Evolutionary conservation across 164 flowering plant genomes (phyloP), one percentile per base, ranked within the genome.

Genomic region (Brasenia schreberi): DNA sequence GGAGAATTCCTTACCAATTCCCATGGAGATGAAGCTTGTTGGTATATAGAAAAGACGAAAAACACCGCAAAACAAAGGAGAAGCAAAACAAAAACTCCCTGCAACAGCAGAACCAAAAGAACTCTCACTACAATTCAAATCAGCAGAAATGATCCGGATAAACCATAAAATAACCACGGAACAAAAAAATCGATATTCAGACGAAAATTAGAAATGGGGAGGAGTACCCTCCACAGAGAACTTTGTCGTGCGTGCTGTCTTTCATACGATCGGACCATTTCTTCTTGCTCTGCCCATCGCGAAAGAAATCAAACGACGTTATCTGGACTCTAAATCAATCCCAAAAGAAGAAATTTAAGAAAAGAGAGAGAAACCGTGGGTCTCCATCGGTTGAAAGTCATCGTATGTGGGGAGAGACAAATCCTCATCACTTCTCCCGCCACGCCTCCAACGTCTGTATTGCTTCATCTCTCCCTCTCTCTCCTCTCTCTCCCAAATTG

Each of bases 1-100:
- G 16, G 16, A 49, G 18, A 3, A 39, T 42, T 27, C 43, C 77
- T 72, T 84, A 90, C 98, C 96, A 87, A 72, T 76, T 91, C 92
- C 98, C 98, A 94, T 0, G 97, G 98, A 74, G 72, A 82, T n/a
- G 66, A 65, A 68, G 79, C 75, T 71, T 94, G 97, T 65, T 82
- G 87, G 70, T 65, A 81, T 65, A 85, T 85, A 67, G 93, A 89
- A 73, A 75, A 94, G 18, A 85, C 7, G 18, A 89, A 81, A 76
- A 94, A 94, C 17, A 67, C 74, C 10, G 65, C 66, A 42, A 71
- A 87, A 44, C 86, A 75, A 19, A 73, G 74, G 53, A 86, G 68
- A 65, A 94, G 66, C 0, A 68, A 77, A 7, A 84, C 82, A 64
- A 93, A 88, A 53, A 88, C 82, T 65, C 73, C 61, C 98, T 92